These are phyloP conservation scores for Leishmania arabica DNA, from an alignment of 208 protist species.

Conservation along the genomic window DNA sequence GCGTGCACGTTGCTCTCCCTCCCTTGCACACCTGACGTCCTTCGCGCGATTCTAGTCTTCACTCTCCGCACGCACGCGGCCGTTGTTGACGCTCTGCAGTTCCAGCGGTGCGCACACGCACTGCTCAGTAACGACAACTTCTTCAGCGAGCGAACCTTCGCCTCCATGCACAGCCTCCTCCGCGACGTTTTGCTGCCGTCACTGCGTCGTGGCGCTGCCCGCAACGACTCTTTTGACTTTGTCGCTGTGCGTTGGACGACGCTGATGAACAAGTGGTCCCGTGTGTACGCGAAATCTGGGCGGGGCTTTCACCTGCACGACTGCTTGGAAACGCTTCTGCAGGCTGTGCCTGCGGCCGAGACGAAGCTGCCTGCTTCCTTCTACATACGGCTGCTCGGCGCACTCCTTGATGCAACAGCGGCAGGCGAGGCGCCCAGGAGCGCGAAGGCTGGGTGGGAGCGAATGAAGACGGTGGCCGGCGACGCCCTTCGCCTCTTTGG, in stretches of 20 bases:
- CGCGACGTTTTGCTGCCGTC: conserved; percentile 31
- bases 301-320: conserved; percentile 46
- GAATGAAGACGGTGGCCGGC: conserved; percentile 38
- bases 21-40: conserved; percentile 22
- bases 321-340: conserved; percentile 42
- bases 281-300: conserved; percentile 63
- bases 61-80: conserved; percentile 24
- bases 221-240: conserved; percentile 41
- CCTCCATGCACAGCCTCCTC: conserved; percentile 53
- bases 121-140: conserved; percentile 78
- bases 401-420: conserved; percentile 49
- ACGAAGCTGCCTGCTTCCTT: conserved; percentile 60
- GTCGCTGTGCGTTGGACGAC: conserved; percentile 70
- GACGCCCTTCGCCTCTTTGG: conserved; percentile 62
- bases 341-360: conserved; percentile 41
- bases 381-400: conserved; percentile 68
- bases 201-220: conserved; percentile 1
- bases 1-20: conserved; percentile 25
- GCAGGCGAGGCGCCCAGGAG: not conserved
- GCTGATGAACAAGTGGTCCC: conserved; percentile 73
- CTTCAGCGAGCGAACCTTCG: conserved; percentile 48
- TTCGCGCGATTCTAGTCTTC: conserved; percentile 30
- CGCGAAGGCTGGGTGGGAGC: conserved; percentile 31
- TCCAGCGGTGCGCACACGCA: conserved; percentile 41
- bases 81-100: conserved; percentile 26